These are phyloP conservation scores for Aspergillus indologenus DNA, from an alignment of 495 filamentous ascomycete genomes.

Conservation along the genomic window DNA sequence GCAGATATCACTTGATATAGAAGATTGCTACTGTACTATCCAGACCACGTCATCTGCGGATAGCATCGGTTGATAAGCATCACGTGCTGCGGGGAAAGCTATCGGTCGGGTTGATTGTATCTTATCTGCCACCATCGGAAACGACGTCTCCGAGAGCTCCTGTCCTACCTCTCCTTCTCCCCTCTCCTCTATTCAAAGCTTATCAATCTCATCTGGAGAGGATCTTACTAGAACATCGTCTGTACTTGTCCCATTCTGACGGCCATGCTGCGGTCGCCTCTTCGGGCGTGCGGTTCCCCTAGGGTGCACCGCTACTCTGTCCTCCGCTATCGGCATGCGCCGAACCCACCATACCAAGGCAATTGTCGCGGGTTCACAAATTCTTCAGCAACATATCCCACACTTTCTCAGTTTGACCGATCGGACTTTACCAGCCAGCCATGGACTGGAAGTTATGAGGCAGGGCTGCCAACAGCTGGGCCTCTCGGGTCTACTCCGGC, in stretches of 20 bases:
- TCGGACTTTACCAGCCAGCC: slow-evolving; percentile 63
- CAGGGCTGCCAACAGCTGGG: slow-evolving; percentile 57
- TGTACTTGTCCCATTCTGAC: background rate
- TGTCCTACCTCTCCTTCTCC: background rate
- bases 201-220: background rate
- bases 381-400: slow-evolving; percentile 34
- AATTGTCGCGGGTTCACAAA: slow-evolving; percentile 30
- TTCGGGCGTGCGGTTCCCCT: slow-evolving; percentile 16
- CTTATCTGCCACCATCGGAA: slow-evolving; percentile 17
- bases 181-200: background rate
- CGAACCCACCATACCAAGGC: background rate
- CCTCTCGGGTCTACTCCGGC: slow-evolving; percentile 55
- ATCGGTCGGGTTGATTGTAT: slow-evolving; percentile 8
- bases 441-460: slow-evolving; percentile 76
- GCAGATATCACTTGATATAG: no score
- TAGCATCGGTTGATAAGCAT: slow-evolving; percentile 18
- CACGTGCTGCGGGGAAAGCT: slow-evolving; percentile 30
- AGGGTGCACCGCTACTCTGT: slow-evolving; percentile 13
- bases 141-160: background rate
- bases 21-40: no score
- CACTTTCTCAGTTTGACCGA: slow-evolving; percentile 54
- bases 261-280: slow-evolving; percentile 28
- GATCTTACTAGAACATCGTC: background rate
- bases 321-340: slow-evolving; percentile 24
- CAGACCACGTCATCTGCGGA: slow-evolving; percentile 9